Base-by-base conservation (phyloP, 2,329 filamentous ascomycete genomes). In the Cladophialophora bantiana region DNA sequence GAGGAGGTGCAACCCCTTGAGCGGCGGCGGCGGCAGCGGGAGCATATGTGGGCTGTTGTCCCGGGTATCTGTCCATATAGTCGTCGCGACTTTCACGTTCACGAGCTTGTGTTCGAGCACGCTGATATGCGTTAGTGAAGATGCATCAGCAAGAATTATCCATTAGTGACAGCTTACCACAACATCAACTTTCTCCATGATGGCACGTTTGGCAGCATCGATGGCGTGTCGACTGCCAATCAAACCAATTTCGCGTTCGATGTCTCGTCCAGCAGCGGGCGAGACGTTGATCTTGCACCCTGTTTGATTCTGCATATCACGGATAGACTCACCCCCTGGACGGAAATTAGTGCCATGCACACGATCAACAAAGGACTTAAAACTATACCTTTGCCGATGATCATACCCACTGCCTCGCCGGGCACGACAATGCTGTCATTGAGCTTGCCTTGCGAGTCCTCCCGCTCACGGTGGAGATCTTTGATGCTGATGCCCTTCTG, bases 271-370 rank as follows among this genome's bases (percentile, higher is more conserved):
- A 40, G 89, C 89, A 7, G 92, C 89, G 74, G 92, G 91, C 36
- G 92, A 91, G 32, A 97, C 93, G 74, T 97, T 97, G 83, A 97
- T 96, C 82, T 96, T 96, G 85, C 94, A 97, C 54, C 92, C 91
- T 4, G 92, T 95, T 36, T 83, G 86, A 75, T 89, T 90, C 78
- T 97, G 93, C 90, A 97, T 96, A 73, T 96, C 92, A 71, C 94
- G 93, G 76, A 97, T 97, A 0, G 93, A 96, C 81, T 97, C 93
- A 71, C 93, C 93, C 64, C 92, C 85, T 84, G 60, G 7, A 52
- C 67, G 73, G 71, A 69, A 72, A 68, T 62, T 55, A 70, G 12
- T 38, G 50, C 59, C 32, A 31, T 7, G 13, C 3, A 26, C 32
- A 42, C 36, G 34, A 20, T 13, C n/a, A 32, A 18, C 5, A 9